Evolutionary conservation across 1,139 yeast species (phyloP).

Genomic region (Geotrichum klebahnii): DNA sequence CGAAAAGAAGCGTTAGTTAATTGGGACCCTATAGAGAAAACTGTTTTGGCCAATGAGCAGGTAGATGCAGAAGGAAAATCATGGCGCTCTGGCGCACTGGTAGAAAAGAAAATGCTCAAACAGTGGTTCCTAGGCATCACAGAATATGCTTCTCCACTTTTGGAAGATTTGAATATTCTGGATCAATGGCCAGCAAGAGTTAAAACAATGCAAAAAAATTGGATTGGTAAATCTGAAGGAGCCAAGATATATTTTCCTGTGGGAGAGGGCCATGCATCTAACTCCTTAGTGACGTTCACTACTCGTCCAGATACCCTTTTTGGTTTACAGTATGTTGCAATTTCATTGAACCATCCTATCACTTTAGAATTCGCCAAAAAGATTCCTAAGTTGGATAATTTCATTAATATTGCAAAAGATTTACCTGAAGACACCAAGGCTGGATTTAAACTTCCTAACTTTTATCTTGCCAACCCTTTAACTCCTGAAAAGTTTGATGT

Average conservation of each 20-base stretch:
- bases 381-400: slow-evolving; percentile 45
- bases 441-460: slow-evolving; percentile 52
- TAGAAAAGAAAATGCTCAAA: slow-evolving; percentile 69
- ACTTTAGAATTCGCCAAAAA: slow-evolving; percentile 40
- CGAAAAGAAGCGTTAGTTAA: slow-evolving; percentile 82
- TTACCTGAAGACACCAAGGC: slow-evolving; percentile 53
- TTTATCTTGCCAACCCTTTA: slow-evolving; percentile 62
- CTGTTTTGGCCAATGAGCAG: slow-evolving; percentile 94
- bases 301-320: slow-evolving; percentile 86
- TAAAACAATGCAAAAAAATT: slow-evolving; percentile 80
- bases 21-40: slow-evolving; percentile 95
- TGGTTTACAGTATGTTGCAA: slow-evolving; percentile 76
- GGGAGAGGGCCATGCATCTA: slow-evolving; percentile 27
- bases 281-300: slow-evolving; percentile 60
- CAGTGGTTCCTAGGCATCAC: slow-evolving; percentile 96
- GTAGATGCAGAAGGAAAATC: slow-evolving; percentile 86
- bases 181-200: slow-evolving; percentile 85
- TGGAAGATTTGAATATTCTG: slow-evolving; percentile 56
- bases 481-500: slow-evolving; percentile 39
- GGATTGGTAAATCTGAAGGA: slow-evolving; percentile 93
- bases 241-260: slow-evolving; percentile 50
- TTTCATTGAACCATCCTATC: slow-evolving; percentile 68
- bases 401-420: slow-evolving; percentile 44
- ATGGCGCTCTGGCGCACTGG: slow-evolving; percentile 96
- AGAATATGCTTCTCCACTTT: slow-evolving; percentile 63